Percentiles rank a stretch among this genome's conserved stretches.
Conservation (phyloP, 495 filamentous ascomycete genomes). For the Neurospora sublineolata region DNA sequence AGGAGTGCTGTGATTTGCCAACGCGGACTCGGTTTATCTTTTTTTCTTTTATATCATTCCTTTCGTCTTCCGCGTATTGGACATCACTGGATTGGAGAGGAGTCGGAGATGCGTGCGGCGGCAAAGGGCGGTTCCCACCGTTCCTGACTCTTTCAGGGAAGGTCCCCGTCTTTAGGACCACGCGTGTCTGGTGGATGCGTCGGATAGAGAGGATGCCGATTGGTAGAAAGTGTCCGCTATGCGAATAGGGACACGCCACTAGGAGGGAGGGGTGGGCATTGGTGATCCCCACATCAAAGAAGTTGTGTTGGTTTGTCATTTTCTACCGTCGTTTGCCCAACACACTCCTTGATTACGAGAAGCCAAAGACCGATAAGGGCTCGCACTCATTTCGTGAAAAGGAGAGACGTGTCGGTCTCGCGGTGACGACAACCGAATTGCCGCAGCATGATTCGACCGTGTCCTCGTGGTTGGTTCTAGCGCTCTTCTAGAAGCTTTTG, state of each 20-base stretch:
- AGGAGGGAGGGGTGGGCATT: not conserved
- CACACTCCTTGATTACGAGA: not conserved
- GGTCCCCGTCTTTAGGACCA: not conserved
- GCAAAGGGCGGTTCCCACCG: not conserved
- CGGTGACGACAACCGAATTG: not conserved
- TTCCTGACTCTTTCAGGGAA: not conserved
- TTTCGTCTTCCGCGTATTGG: not conserved
- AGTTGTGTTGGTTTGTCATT: not conserved
- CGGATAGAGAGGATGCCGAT: not conserved
- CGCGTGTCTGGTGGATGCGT: not conserved
- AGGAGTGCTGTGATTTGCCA: not conserved
- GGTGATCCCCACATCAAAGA: not conserved
- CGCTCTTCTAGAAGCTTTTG: not conserved
- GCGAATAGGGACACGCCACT: not conserved
- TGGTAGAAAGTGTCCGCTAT: not conserved
- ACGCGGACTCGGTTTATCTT: not conserved
- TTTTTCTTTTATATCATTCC: not conserved
- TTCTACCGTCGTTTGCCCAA: not conserved
- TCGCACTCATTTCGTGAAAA: no score
- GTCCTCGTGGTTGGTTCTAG: not conserved
- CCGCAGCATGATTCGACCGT: not conserved
- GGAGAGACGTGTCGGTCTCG: not conserved
- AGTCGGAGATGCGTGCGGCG: not conserved
- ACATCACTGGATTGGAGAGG: no score
- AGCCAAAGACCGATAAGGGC: not conserved